A percentile compares a stretch with the other conserved stretches of the same genome.
These are phyloP conservation scores for Brasenia schreberi DNA, from an alignment of 164 flowering plant species.

Conservation along the genomic window DNA sequence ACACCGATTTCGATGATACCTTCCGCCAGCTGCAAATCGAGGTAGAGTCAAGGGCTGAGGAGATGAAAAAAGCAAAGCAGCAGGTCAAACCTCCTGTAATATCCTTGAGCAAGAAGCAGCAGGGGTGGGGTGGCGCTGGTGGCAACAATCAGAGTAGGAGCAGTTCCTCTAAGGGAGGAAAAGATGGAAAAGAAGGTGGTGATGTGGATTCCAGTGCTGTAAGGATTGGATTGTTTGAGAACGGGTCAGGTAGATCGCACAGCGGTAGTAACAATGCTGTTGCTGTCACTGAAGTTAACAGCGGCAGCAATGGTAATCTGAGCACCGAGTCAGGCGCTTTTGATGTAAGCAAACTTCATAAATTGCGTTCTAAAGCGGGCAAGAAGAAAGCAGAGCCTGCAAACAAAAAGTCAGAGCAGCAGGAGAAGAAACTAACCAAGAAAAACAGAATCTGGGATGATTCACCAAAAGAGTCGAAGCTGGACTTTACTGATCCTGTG, in stretches of 20 bases:
- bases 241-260: slow-evolving; percentile 5
- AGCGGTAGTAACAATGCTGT: slow-evolving; percentile 6
- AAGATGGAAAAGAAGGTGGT: slow-evolving; percentile 40
- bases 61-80: slow-evolving; percentile 63
- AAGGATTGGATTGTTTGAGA: slow-evolving; percentile 3
- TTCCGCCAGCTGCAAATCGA: slow-evolving; percentile 77
- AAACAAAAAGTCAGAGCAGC: slow-evolving; percentile 42
- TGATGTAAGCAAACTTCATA: slow-evolving; percentile 83
- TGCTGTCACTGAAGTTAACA: slow-evolving; percentile 17
- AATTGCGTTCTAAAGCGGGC: slow-evolving; percentile 46
- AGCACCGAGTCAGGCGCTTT: slow-evolving; percentile 57
- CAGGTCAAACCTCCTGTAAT: slow-evolving; percentile 24
- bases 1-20: slow-evolving; percentile 70
- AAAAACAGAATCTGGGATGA: slow-evolving; percentile 94
- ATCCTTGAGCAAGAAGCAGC: slow-evolving; percentile 43
- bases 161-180: slow-evolving; percentile 30
- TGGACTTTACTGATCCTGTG: slow-evolving; percentile 80
- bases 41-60: slow-evolving; percentile 84
- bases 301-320: slow-evolving; percentile 30
- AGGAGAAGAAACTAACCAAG: slow-evolving; percentile 66
- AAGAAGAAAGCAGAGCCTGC: slow-evolving; percentile 62
- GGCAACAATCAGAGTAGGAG: neutral
- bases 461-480: slow-evolving; percentile 43
- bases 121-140: slow-evolving; percentile 1
- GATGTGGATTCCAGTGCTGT: slow-evolving; percentile 28